Percentiles rank a stretch among this genome's conserved stretches.
phyloP scores from a whole-genome alignment of 1,284 basidiomycete genomes.

The Cutaneotrichosporon arboriforme region DNA sequence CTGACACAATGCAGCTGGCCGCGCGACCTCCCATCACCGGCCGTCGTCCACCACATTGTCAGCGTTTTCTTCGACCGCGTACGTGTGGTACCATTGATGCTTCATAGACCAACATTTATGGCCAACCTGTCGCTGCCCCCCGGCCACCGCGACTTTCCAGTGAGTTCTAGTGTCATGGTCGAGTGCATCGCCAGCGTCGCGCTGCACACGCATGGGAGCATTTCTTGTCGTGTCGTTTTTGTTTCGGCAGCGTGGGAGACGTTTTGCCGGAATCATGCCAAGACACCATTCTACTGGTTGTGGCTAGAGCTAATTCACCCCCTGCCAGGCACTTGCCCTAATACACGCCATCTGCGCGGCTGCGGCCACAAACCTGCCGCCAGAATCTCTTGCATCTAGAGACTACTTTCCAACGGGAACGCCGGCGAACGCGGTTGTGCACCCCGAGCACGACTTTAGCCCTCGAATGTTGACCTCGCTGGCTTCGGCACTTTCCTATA shows the following conservation, averaged over 20 bases:
- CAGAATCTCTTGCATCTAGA: constrained; percentile 22
- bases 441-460: constrained; percentile 31
- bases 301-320: background rate
- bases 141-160: constrained; percentile 32
- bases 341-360: constrained; percentile 38
- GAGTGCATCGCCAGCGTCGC: background rate
- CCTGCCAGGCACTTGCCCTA: constrained; percentile 14
- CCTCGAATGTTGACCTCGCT: background rate
- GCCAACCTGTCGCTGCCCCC: constrained; percentile 31
- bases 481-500: background rate
- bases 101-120: constrained; percentile 29
- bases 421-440: constrained; percentile 17
- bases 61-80: constrained; percentile 41
- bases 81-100: constrained; percentile 32
- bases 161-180: constrained; percentile 29
- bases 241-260: too few relatives aligned
- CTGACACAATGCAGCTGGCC: constrained; percentile 28
- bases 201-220: too few relatives aligned
- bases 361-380: constrained; percentile 31
- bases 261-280: background rate
- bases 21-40: constrained; percentile 29
- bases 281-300: background rate
- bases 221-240: too few relatives aligned
- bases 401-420: constrained; percentile 39
- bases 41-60: constrained; percentile 34